Base-by-base conservation (phyloP, 1,284 basidiomycete genomes). In the Bondarzewia mesenterica region DNA sequence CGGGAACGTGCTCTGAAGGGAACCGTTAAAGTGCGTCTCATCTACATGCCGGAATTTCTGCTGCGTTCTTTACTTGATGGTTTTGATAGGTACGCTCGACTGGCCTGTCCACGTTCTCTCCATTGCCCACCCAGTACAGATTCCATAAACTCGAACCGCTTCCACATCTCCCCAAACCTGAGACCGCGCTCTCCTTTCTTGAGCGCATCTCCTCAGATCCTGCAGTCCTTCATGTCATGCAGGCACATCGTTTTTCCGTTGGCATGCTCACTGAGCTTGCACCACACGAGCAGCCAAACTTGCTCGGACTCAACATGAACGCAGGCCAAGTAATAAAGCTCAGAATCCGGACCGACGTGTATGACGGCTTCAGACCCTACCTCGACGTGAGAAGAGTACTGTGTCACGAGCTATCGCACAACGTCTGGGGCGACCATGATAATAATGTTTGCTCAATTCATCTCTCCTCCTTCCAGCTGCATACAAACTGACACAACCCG, bases 351-450 rank as follows among this genome's bases (percentile, higher is more conserved):
- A 87, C 84, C 7, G 72, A 87, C 59, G 63, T 60, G 3, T 85
- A 85, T 53, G 82, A 85, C 53, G 86, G 85, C 4, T 85, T 87
- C 58, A 67, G 83, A 48, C 59, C 70, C 7, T 90, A 89, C 59
- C 65, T 62, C 21, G 81, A 87, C 1, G 70, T 85, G 25, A 70
- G 85, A 39, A 68, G 74, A 20, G 83, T 87, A 12, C 69, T 89
- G 5, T 85, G 85, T 57, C 86, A 90, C 60, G 87, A 89, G 58
- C 65, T 89, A 26, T 68, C 83, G 22, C 87, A 89, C 61, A 89
- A 88, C 56, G 73, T 81, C 0, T 82, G 79, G 75, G 69, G 76
- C 1, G 76, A 80, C 50, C 86, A 89, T 57, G 81, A 84, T 56
- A 72, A 87, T 46, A 77, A 85, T 55, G 87, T 87, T 53, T 58